Conservation (phyloP, 192 early-diverging fungal genomes). For the Linnemannia schmuckeri region DNA sequence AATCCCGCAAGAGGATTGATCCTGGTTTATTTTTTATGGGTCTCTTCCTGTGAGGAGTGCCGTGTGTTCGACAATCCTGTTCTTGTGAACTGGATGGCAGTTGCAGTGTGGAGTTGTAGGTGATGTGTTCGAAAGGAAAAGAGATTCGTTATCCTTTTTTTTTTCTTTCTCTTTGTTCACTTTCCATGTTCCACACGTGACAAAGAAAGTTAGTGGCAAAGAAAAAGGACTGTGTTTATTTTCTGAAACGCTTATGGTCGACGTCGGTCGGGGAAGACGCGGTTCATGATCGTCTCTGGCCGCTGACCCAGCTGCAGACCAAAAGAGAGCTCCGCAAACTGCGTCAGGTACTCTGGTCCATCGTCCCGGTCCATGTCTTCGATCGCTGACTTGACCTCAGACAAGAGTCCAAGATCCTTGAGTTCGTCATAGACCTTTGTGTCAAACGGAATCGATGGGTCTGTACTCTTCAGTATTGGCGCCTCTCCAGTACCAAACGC, state of each 20-base stretch:
- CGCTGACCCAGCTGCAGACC: not conserved
- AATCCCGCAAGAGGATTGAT: not conserved
- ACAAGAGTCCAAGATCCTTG: not conserved
- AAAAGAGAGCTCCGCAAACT: not conserved
- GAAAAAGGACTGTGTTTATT: not conserved
- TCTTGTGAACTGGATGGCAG: not conserved
- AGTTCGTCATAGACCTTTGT: not conserved
- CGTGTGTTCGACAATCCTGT: not conserved
- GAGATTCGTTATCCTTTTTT: not conserved
- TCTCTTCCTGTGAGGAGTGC: not conserved
- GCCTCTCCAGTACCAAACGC: not conserved
- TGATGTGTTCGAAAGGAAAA: not conserved
- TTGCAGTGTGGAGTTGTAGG: not conserved
- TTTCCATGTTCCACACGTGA: not conserved
- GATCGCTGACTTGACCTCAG: not conserved
- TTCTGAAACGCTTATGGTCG: not conserved
- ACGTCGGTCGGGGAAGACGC: not conserved
- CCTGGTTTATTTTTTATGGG: not conserved
- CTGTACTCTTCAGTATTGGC: not conserved
- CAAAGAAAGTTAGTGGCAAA: too few relatives aligned
- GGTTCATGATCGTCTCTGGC: not conserved
- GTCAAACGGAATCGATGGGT: not conserved
- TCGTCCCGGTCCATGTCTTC: not conserved
- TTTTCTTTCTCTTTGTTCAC: not conserved
- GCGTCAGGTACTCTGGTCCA: not conserved